Evolutionary conservation across 371 early-diverging fungal species (phyloP).

Genomic region (Coelomomyces lativittatus): DNA sequence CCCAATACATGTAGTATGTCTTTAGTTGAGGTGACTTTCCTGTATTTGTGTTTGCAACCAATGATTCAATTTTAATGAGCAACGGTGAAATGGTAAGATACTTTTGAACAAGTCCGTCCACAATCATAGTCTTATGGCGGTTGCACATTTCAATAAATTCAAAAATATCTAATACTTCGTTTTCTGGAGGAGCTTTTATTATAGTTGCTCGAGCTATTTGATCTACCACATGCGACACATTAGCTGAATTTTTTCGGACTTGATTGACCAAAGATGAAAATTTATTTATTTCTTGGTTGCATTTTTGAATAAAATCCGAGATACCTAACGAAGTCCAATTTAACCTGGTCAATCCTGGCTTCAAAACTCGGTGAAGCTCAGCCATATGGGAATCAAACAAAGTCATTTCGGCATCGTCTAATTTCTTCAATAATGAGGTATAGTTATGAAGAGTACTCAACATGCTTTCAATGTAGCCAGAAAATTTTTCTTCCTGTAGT

Average conservation of each 20-base stretch:
- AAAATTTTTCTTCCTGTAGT: constrained; percentile 37
- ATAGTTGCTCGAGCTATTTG: constrained; percentile 19
- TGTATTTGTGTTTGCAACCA: constrained; percentile 37
- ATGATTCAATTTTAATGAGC: constrained; percentile 37
- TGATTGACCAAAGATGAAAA: constrained; percentile 36
- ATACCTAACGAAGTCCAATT: constrained; percentile 46
- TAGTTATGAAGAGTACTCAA: constrained; percentile 20
- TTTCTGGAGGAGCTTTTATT: constrained; percentile 19
- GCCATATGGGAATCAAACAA: constrained; percentile 17
- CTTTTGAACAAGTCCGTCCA: constrained; percentile 22
- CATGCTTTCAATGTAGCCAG: constrained; percentile 21
- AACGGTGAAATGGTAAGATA: constrained; percentile 35
- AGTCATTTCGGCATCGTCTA: constrained; percentile 25
- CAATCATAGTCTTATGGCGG: constrained; percentile 10
- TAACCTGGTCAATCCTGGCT: constrained; percentile 32
- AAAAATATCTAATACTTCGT: constrained; percentile 28
- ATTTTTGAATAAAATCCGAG: constrained; percentile 27
- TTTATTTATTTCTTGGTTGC: constrained; percentile 35
- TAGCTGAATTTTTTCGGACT: constrained; percentile 30
- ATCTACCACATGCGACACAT: constrained; percentile 25
- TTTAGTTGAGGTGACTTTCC: constrained; percentile 25
- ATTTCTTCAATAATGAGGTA: constrained; percentile 12
- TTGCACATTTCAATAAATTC: constrained; percentile 35
- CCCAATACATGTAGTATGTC: constrained; percentile 38
- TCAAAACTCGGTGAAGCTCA: constrained; percentile 33